Evolutionary conservation across 352 stramenopile species (phyloP), one percentile per base, ranked within the genome.

Genomic region (Blastocystis sp.): DNA sequence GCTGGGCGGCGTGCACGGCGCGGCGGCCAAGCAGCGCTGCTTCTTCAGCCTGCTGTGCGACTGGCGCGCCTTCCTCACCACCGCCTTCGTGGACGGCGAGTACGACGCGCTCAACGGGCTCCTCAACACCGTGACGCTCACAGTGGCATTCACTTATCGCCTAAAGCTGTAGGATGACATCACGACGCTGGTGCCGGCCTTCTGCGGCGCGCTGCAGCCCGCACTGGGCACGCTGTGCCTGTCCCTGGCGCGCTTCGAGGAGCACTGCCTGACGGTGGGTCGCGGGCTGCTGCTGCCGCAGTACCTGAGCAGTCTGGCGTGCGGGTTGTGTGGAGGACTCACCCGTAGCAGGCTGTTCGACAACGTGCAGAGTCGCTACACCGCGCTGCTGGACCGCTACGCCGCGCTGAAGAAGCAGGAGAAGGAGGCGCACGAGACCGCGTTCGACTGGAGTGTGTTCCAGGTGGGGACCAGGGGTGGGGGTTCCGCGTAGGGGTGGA

Each of bases 101-200:
- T 76, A 76, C 43, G 38, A 76, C 43, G 34, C n/a, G 43, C 19
- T 76, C 14, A 76, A 76, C n/a, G 23, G 9, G n/a, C n/a, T 76
- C 10, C 43, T 76, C 14, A 76, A 76, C 34, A 0, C 9, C 9
- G 14, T 52, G 14, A n/a, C 9, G 14, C 9, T 76, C 14, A 76
- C 38, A 0, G 65, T 76, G n/a, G 14, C 11, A 9, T n/a, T 52
- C 9, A 70, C 23, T 14, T 76, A 11, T 28, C 5, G 14, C 14
- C 5, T n/a, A 14, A 0, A 14, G 19, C 14, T 17, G 4, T 21
- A 76, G 65, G 65, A 76, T 52, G 65, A 76, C 17, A 9, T 17
- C 34, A 38, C 9, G 3, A 76, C 38, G 34, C 19, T 76, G 65
- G 9, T 76, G 14, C 38, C 43, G 9, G 10, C 11, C 14, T 76